Evolutionary conservation across 164 flowering plant genomes (phyloP), one percentile per base, ranked within the genome.

Genomic region (Stephania cephalantha): DNA sequence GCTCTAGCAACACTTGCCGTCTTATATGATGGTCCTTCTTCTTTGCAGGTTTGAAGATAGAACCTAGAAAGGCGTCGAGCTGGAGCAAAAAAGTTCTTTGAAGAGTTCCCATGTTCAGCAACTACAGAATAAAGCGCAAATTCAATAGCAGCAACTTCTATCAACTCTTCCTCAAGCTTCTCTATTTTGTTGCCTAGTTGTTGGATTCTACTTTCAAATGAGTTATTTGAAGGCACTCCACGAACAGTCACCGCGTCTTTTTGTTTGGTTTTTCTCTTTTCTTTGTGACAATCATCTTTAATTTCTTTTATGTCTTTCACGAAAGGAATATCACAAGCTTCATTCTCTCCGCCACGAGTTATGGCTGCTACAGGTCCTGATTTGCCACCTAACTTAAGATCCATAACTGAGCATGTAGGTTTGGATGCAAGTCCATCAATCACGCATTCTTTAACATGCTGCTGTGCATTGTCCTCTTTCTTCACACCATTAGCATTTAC

Each of bases 41-140:
- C 70, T 85, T 75, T 88, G 76, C 85, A 86, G 73, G 94, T 92
- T 83, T 90, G 90, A 77, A 83, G 71, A 76, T 91, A 95, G 68
- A 90, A 85, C 81, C 99, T 90, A 78, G 92, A 88, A 71, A 95
- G 90, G 46, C 97, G 90, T 29, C 97, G 82, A 74, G 99, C 99
- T 44, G 99, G 95, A 68, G 97, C 88, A 79, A 88, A 94, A 61
- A 95, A 90, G 81, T 90, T 93, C 70, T 83, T 86, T 58, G 80
- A 76, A n/a, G 99, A 93, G 83, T 91, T 86, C 64, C 95, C 89
- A 87, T 95, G 99, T 80, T 95, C 99, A 52, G 97, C 91, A 78
- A 87, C 87, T 25, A 91, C 84, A 2, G 98, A 90, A 74, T 93
- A 95, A 72, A 95, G 89, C 65, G 88, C 83, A 74, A 85, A 78